Conservation (phyloP, 2,329 filamentous ascomycete species). For the Aspergillus japonicus region DNA sequence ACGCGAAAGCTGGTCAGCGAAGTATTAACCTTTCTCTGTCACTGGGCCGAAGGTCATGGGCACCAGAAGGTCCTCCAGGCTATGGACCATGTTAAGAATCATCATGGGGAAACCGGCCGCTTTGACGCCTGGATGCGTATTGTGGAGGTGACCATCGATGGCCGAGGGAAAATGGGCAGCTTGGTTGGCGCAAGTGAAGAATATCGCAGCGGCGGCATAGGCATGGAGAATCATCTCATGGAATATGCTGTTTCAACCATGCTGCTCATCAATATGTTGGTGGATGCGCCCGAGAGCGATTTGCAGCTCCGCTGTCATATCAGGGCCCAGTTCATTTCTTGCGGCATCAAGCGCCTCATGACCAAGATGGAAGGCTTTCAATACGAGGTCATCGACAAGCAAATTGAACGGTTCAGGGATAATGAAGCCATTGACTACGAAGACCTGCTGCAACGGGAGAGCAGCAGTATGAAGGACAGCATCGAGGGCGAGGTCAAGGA, state of each 20-base stretch:
- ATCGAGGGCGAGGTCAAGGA: conserved; percentile 85
- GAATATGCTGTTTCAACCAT: conserved; percentile 96
- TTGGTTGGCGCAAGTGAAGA: conserved; percentile 95
- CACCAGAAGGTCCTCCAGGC: conserved; percentile 92
- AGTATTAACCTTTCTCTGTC: conserved; percentile 91
- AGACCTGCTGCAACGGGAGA: conserved; percentile 89
- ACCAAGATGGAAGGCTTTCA: conserved; percentile 98
- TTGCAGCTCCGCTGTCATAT: conserved; percentile 91
- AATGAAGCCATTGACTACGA: conserved; percentile 99
- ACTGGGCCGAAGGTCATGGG: conserved; percentile 85
- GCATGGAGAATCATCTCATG: conserved; percentile 98
- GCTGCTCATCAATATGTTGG: conserved; percentile 93
- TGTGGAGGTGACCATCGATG: conserved; percentile 94
- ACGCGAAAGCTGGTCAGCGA: conserved; percentile 95
- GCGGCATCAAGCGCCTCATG: conserved; percentile 89
- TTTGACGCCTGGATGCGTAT: conserved; percentile 99
- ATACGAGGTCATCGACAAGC: conserved; percentile 97
- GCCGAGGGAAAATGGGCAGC: conserved; percentile 97
- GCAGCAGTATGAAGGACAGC: conserved; percentile 84
- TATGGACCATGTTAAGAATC: conserved; percentile 84
- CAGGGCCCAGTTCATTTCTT: conserved; percentile 91
- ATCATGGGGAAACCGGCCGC: conserved; percentile 86
- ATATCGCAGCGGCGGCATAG: conserved; percentile 90
- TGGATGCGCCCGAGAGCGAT: conserved; percentile 86
- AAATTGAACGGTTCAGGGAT: conserved; percentile 86